Percentiles rank a stretch among this genome's conserved stretches.
These are phyloP conservation scores for Macrophomina tecta DNA, from an alignment of 2,329 filamentous ascomycete species.

Conservation along the genomic window DNA sequence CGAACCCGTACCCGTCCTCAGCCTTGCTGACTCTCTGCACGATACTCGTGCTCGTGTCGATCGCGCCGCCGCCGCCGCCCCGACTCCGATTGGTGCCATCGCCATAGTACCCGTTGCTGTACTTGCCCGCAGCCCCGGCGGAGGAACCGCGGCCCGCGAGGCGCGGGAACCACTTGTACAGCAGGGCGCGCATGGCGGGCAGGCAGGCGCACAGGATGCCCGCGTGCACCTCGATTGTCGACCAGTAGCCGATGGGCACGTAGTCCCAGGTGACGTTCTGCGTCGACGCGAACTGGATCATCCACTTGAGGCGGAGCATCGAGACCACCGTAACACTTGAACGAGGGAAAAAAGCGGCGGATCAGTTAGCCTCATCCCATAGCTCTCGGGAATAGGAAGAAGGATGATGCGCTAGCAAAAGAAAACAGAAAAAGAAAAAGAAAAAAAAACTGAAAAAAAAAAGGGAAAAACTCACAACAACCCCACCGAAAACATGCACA, in stretches of 20 bases:
- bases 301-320: slow-evolving; percentile 49
- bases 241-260: slow-evolving; percentile 44
- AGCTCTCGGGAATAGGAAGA: no score
- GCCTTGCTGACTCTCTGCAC: slow-evolving; percentile 26
- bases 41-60: slow-evolving; percentile 21
- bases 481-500: slow-evolving; percentile 47
- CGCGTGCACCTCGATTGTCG: slow-evolving; percentile 43
- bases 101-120: background rate
- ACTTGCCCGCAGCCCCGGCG: background rate
- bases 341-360: background rate
- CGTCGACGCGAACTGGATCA: slow-evolving; percentile 51
- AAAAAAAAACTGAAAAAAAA: no score
- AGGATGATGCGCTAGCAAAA: no score
- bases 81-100: background rate
- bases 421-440: no score
- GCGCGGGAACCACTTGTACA: slow-evolving; percentile 25
- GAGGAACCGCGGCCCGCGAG: background rate
- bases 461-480: slow-evolving; percentile 43
- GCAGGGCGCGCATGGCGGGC: slow-evolving; percentile 34
- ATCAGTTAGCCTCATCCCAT: background rate
- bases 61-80: background rate
- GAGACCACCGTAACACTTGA: slow-evolving; percentile 53
- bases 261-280: slow-evolving; percentile 49
- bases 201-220: slow-evolving; percentile 48
- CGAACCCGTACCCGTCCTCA: background rate